Evolutionary conservation across 257 asterid genomes (phyloP).

Genomic region (Ehretia macrophylla): DNA sequence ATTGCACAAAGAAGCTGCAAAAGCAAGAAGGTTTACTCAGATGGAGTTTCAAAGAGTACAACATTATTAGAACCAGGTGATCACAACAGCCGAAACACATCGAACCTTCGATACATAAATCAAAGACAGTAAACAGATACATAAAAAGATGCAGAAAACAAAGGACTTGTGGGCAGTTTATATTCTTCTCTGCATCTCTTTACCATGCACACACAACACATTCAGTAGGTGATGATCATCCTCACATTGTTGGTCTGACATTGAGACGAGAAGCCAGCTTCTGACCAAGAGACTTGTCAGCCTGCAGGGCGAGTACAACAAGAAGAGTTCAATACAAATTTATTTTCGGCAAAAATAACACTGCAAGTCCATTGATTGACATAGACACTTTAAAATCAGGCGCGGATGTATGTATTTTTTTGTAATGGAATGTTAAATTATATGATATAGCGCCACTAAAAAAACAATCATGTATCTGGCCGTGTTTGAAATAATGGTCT

Average conservation of each 20-base stretch:
- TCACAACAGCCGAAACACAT: not conserved
- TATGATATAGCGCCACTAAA: too few species aligned
- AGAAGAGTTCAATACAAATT: not conserved
- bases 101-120: too few species aligned
- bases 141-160: too few species aligned
- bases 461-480: too few species aligned
- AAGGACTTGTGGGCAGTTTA: not conserved
- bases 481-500: too few species aligned
- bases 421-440: too few species aligned
- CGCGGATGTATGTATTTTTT: too few species aligned
- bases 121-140: not conserved
- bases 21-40: too few species aligned
- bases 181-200: not conserved
- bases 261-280: slow-evolving; percentile 30
- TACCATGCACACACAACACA: not conserved
- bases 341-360: not conserved
- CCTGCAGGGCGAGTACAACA: slow-evolving; percentile 6
- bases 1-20: too few species aligned
- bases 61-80: not conserved
- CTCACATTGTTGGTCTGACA: slow-evolving; percentile 29
- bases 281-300: slow-evolving; percentile 33
- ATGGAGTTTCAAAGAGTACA: too few species aligned
- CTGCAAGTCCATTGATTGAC: not conserved
- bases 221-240: not conserved
- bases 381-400: too few species aligned